Evolutionary conservation across 2,329 filamentous ascomycete genomes (phyloP), one percentile per base, ranked within the genome.

Genomic region (Neonectria punicea): DNA sequence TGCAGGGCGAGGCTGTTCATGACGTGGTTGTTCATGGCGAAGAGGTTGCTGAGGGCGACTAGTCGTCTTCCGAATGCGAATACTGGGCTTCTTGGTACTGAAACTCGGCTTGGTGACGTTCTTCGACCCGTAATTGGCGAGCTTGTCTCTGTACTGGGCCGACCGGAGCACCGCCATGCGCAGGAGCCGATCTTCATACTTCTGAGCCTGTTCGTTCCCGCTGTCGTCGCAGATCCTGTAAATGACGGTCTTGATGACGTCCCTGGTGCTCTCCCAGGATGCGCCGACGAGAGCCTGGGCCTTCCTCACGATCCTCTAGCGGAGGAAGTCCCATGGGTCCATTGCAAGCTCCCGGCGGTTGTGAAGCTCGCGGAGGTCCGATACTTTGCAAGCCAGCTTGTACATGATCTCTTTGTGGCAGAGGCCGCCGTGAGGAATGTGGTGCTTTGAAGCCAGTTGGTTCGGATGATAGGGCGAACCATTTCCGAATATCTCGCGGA

Each of bases 241-340:
- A 16, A 74, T 61, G 11, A 71, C 47, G 0, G 63, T 61, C 5
- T 64, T 55, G 39, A 76, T 59, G 13, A 70, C 54, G 0, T 22
- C 3, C 2, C n/a, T 62, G n/a, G 65, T 44, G 7, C 28, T 68
- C n/a, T 69, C 51, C 22, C 63, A 68, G 1, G 59, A 51, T 13
- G 43, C 28, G 18, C n/a, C 7, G 11, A 67, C 57, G 18, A 56
- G 30, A 20, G 69, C 58, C 9, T 63, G 36, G 3, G 73, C 58
- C 30, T 68, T 68, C 14, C 62, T 59, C 13, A 61, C 64, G 25
- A 77, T 67, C 22, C 76, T 51, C 79, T 78, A 81, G 18, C 80
- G 73, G 44, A 80, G 67, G 53, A 81, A 82, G 63, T 81, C 76
- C 59, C 74, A 79, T 0, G 79, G 77, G 8, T 79, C 74, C 80